Evolutionary conservation across 208 protist genomes (phyloP), one percentile per base, ranked within the genome.

Genomic region (Trypanosoma scelopori): DNA sequence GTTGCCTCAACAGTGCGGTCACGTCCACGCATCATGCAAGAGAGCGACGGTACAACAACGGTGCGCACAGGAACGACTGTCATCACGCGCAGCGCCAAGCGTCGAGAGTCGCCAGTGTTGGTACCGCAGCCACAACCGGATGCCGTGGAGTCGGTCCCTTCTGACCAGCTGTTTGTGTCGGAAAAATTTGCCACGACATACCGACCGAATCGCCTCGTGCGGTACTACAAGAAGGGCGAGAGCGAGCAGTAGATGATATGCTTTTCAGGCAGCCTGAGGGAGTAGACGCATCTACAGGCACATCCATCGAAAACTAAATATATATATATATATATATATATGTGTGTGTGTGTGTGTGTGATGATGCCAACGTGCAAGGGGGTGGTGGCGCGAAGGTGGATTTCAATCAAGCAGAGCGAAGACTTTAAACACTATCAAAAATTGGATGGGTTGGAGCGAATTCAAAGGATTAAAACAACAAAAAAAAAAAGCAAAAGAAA

Each of bases 41-140:
- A 65, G n/a, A 56, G 46, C 41, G 32, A 67, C 18, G 76, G 84
- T 39, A 66, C 69, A 28, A 59, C 71, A 0, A 76, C 63, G 12
- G 76, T 91, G 69, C 77, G 84, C 48, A 77, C 79, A 6, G 86
- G 71, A 32, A 91, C 89, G 20, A 92, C 82, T 16, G 84, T 90
- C 13, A 70, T 87, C n/a, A 73, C 67, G 23, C 50, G 67, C 15
- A 64, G 55, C 30, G 67, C 30, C 32, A 59, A 66, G 48, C 47
- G 49, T n/a, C 37, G 43, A 12, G 67, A 65, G 25, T 61, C 57
- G 23, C 58, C 49, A 15, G 46, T 87, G 81, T 45, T 63, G 23
- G 20, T 69, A 32, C 58, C 58, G 56, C 48, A 20, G 45, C 53
- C 52, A 9, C 60, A 52, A 3, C 28, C 49, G 13, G 72, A 72